These are phyloP conservation scores for Pseudocercospora eumusae DNA, from an alignment of 2,329 filamentous ascomycete genomes.

Conservation along the genomic window DNA sequence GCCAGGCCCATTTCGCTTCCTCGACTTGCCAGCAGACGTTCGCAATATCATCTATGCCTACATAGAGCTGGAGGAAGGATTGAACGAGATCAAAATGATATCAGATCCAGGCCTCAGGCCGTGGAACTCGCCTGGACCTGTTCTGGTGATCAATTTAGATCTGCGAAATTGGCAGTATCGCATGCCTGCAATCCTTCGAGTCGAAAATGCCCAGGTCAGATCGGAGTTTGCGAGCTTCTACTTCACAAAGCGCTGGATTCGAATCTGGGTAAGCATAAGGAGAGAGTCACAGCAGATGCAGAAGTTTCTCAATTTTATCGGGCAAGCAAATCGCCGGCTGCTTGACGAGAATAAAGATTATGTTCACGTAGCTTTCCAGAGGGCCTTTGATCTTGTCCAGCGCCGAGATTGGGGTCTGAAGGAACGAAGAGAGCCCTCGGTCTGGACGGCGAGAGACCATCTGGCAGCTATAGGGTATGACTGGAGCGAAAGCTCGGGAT, in stretches of 20 bases:
- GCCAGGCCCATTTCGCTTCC: background rate
- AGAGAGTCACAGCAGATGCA: background rate
- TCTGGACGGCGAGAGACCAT: background rate
- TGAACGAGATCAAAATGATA: background rate
- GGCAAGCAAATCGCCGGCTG: background rate
- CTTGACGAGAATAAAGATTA: background rate
- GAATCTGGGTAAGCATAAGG: background rate
- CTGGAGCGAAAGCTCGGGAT: background rate
- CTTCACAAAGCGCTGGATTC: background rate
- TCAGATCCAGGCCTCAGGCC: background rate
- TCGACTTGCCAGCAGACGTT: slow-evolving; percentile 1
- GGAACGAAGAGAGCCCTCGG: background rate
- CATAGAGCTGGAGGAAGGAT: background rate
- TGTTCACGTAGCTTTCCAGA: background rate
- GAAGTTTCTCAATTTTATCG: background rate
- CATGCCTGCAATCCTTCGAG: background rate
- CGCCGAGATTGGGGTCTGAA: background rate
- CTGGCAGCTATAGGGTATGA: background rate
- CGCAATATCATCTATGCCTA: background rate
- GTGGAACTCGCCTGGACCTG: background rate
- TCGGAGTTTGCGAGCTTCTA: background rate
- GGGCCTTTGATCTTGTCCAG: background rate
- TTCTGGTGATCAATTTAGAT: background rate
- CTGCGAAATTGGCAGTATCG: background rate
- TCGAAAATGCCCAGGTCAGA: background rate